These are phyloP conservation scores for Hypoxylon sp. DNA, from an alignment of 2,329 filamentous ascomycete species.

Conservation along the genomic window DNA sequence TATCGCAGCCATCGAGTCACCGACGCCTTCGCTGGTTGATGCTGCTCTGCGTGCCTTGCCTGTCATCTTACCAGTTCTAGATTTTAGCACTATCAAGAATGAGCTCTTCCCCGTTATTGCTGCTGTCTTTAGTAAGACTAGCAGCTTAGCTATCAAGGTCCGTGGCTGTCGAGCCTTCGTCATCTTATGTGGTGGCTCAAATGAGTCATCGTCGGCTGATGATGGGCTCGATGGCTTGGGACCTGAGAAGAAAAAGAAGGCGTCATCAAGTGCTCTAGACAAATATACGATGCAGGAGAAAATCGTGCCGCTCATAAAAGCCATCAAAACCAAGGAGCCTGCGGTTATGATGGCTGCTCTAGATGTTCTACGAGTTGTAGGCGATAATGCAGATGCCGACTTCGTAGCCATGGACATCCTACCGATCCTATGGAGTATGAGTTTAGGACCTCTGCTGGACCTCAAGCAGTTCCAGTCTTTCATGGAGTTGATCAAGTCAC, in stretches of 20 bases:
- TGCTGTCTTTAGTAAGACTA: constrained; percentile 91
- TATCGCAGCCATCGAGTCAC: constrained; percentile 85
- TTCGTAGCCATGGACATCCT: constrained; percentile 93
- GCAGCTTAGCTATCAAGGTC: constrained; percentile 94
- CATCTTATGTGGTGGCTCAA: constrained; percentile 85
- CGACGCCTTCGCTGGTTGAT: constrained; percentile 91
- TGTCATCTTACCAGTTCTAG: constrained; percentile 85
- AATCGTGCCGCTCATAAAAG: constrained; percentile 89
- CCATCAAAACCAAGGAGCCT: constrained; percentile 97
- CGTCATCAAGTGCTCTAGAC: constrained; percentile 85
- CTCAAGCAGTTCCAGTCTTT: constrained; percentile 90
- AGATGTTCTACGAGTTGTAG: constrained; percentile 86
- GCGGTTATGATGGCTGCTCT: constrained; percentile 96
- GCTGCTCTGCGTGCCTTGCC: constrained; percentile 84
- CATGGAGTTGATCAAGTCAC: constrained; percentile 86
- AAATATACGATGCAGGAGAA: constrained; percentile 99
- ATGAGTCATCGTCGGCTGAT: constrained; percentile 64
- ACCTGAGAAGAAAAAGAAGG: constrained; percentile 70
- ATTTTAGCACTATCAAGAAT: constrained; percentile 97
- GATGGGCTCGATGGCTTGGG: constrained; percentile 84
- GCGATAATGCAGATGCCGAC: constrained; percentile 84
- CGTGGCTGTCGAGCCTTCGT: constrained; percentile 91
- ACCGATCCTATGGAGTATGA: constrained; percentile 92
- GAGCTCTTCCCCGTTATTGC: constrained; percentile 95
- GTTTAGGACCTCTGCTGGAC: constrained; percentile 88